Evolutionary conservation across 129 eudicot genomes (phyloP), one percentile per base, ranked within the genome.

Genomic region (Flaveria robusta): DNA sequence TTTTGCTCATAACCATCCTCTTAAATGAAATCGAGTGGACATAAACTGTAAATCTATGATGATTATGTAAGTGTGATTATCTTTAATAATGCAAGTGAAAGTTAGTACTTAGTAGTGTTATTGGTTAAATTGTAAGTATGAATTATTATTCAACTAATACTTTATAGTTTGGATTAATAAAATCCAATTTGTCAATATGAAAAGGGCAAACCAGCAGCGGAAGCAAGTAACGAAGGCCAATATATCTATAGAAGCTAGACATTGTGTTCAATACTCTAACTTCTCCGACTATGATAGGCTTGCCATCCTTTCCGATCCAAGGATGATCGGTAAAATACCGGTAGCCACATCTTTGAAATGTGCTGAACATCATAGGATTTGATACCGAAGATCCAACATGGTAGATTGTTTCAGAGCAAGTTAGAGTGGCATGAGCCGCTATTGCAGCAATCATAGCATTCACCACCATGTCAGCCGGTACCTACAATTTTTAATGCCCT

Each of bases 231-330:
- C 79, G 93, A 56, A 94, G 70, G 8, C 74, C 51, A 66, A 94
- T 74, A 84, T 91, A 94, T 82, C 85, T 84, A 13, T 62, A 79
- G 83, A 91, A 94, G 79, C 93, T 85, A 15, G 77, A 84, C 91
- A 91, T 87, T 37, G 96, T 77, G 22, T 63, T 78, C 43, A 93
- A 42, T 3, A 91, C 84, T 0, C 26, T 85, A 50, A 84, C 60
- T 19, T 87, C 46, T 24, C 90, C 85, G 39, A 91, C 90, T 22
- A 34, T 31, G 12, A 64, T 8, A 8, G 60, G 46, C 46, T 45
- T 74, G 46, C 60, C 47, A 9, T 60, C 43, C 20, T 74, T 74
- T 55, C 66, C 22, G 3, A 45, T 45, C 47, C 47, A 74, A 12
- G 79, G 79, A 43, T 74, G 7, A 11, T 60, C 1, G 0, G 79